Evolutionary conservation across 169 alveolate species (phyloP).

Genomic region (Plasmodium inui): DNA sequence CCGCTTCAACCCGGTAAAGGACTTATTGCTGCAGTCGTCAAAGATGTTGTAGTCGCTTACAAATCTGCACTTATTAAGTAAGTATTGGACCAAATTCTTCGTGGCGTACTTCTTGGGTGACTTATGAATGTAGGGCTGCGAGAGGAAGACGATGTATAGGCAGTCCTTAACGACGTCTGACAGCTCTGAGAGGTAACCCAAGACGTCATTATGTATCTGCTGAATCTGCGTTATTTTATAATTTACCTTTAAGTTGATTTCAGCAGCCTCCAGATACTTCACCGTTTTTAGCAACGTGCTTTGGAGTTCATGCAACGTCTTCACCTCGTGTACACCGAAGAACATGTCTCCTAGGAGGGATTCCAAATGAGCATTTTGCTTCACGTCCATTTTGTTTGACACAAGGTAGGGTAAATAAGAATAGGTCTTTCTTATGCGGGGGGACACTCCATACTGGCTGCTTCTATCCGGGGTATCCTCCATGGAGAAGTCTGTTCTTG

Average conservation of each 20-base stretch:
- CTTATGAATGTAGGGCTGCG: constrained; percentile 66
- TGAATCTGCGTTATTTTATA: constrained; percentile 44
- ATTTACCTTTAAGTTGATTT: constrained; percentile 49
- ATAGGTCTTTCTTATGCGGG: neutral
- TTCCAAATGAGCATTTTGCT: constrained; percentile 29
- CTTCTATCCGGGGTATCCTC: neutral
- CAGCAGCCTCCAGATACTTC: constrained; percentile 44
- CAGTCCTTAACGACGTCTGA: constrained; percentile 38
- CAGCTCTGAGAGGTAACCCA: constrained; percentile 17
- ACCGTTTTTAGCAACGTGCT: constrained; percentile 47
- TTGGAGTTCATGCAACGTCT: constrained; percentile 48
- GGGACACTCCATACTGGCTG: neutral
- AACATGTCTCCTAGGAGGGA: constrained; percentile 43
- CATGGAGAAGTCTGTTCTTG: neutral
- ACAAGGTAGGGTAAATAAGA: constrained; percentile 33
- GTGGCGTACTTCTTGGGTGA: constrained; percentile 49
- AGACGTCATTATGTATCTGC: constrained; percentile 49
- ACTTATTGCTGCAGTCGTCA: constrained; percentile 17
- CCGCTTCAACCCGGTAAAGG: constrained; percentile 14
- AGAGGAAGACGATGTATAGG: constrained; percentile 29
- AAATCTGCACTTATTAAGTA: constrained; percentile 45
- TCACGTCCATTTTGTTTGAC: constrained; percentile 10
- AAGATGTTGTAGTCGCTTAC: constrained; percentile 39
- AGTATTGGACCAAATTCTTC: constrained; percentile 41
- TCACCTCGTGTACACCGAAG: constrained; percentile 57